phyloP scores from a whole-genome alignment of 2,329 filamentous ascomycete genomes.

The Cryphonectria parasitica region DNA sequence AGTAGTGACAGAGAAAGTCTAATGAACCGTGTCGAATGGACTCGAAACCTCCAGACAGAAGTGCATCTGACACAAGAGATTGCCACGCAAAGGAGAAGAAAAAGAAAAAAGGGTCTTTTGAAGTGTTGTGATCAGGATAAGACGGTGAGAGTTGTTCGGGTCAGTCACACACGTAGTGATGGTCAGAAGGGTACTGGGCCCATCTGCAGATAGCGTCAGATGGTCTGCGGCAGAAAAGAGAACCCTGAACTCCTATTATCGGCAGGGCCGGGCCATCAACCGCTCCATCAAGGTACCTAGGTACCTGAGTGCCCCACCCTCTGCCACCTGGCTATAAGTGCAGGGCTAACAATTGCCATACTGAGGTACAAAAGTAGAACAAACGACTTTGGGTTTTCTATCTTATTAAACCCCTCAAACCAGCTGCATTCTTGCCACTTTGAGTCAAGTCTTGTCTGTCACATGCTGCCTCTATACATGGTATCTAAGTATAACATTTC shows the following conservation, averaged over 20 bases:
- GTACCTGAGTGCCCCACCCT: not conserved
- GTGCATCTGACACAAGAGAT: not conserved
- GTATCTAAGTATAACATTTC: not conserved
- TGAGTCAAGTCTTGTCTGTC: not conserved
- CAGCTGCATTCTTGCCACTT: not conserved
- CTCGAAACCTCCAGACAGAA: not conserved
- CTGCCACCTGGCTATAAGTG: not conserved
- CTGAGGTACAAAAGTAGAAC: not conserved
- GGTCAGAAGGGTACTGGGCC: constrained; percentile 1
- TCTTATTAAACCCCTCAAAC: not conserved
- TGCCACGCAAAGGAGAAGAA: not conserved
- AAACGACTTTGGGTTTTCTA: not conserved
- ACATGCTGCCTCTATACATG: not conserved
- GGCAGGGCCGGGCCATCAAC: constrained; percentile 1
- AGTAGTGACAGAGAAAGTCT: not conserved
- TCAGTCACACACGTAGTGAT: not conserved
- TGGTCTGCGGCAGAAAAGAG: constrained; percentile 2
- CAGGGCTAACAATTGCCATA: not conserved
- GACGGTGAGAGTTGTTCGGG: not conserved
- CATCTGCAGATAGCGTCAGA: constrained; percentile 14
- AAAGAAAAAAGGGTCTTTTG: not conserved
- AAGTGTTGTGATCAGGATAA: not conserved
- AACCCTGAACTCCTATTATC: constrained; percentile 10
- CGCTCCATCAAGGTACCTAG: not conserved
- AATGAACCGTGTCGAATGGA: not conserved